These are phyloP conservation scores for Cardamine chenopodiifolia DNA, from an alignment of 345 rosid species.

Conservation along the genomic window DNA sequence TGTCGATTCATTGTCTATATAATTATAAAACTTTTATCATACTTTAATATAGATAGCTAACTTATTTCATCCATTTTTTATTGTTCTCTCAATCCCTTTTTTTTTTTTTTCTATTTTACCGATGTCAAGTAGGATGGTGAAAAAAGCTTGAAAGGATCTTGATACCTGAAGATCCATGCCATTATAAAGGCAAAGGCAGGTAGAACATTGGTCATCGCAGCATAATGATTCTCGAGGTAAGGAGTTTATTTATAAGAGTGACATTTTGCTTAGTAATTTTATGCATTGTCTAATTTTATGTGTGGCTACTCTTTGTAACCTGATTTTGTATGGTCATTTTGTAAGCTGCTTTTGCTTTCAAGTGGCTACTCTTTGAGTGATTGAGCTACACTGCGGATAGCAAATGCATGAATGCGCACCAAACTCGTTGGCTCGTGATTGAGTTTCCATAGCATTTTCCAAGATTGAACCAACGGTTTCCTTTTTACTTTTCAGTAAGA, in stretches of 20 bases:
- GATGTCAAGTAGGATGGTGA: slow-evolving; percentile 15
- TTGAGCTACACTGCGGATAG: slow-evolving; percentile 23
- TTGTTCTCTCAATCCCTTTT: background rate
- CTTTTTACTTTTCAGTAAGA: slow-evolving; percentile 11
- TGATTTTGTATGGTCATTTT: slow-evolving; percentile 8
- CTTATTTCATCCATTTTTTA: background rate
- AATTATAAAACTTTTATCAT: background rate
- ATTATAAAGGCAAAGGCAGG: slow-evolving; percentile 86
- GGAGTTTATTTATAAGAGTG: slow-evolving; percentile 2
- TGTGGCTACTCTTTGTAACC: no score
- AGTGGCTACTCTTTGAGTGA: slow-evolving; percentile 16
- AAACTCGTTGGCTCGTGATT: slow-evolving; percentile 1
- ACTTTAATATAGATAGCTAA: background rate
- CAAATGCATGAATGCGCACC: slow-evolving; percentile 23
- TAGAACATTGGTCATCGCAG: slow-evolving; percentile 76
- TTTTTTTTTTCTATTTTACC: background rate
- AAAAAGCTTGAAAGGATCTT: slow-evolving; percentile 13
- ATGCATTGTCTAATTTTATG: background rate
- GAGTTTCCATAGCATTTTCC: background rate
- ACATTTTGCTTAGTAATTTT: slow-evolving; percentile 20
- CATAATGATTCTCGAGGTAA: slow-evolving; percentile 58
- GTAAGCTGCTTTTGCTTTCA: slow-evolving; percentile 14
- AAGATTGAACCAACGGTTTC: slow-evolving; percentile 15
- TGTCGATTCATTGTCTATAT: slow-evolving; percentile 5
- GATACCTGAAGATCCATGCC: slow-evolving; percentile 83